Conservation (phyloP, 1,284 basidiomycete species). For the Rhodotorula sp. region DNA sequence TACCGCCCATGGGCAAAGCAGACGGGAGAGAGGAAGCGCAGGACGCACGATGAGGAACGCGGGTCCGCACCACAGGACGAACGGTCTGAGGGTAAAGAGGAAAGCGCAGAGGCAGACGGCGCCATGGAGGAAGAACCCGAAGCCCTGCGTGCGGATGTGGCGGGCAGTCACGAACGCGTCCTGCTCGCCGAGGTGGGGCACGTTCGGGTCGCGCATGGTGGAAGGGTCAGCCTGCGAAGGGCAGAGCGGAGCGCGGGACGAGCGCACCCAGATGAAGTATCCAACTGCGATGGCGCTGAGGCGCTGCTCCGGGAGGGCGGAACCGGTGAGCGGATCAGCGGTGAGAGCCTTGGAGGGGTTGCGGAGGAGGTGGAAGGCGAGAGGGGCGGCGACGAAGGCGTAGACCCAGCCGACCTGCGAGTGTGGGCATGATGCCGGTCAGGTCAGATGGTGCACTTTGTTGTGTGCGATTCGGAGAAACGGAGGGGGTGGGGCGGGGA, state of each 20-base stretch:
- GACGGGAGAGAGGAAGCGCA: background rate
- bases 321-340: constrained; percentile 34
- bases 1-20: no score
- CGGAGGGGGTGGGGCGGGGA: background rate
- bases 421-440: constrained; percentile 32
- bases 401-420: constrained; percentile 48
- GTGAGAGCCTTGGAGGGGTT: constrained; percentile 25
- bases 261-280: constrained; percentile 39
- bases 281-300: constrained; percentile 37
- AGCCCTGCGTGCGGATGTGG: constrained; percentile 48
- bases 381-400: constrained; percentile 35
- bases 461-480: background rate
- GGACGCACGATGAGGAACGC: constrained; percentile 48
- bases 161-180: constrained; percentile 48
- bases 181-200: constrained; percentile 40
- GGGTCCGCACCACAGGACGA: constrained; percentile 52
- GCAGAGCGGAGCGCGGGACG: background rate
- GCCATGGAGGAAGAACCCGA: constrained; percentile 52
- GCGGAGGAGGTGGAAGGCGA: constrained; percentile 27
- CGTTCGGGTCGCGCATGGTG: no score
- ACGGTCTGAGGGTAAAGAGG: constrained; percentile 47
- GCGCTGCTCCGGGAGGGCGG: constrained; percentile 26
- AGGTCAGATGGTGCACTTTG: no score
- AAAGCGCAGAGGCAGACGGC: constrained; percentile 48
- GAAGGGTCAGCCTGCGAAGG: no score